These are phyloP conservation scores for Amaranthus tricolor DNA, from an alignment of 179 eudicot genomes.

Conservation along the genomic window DNA sequence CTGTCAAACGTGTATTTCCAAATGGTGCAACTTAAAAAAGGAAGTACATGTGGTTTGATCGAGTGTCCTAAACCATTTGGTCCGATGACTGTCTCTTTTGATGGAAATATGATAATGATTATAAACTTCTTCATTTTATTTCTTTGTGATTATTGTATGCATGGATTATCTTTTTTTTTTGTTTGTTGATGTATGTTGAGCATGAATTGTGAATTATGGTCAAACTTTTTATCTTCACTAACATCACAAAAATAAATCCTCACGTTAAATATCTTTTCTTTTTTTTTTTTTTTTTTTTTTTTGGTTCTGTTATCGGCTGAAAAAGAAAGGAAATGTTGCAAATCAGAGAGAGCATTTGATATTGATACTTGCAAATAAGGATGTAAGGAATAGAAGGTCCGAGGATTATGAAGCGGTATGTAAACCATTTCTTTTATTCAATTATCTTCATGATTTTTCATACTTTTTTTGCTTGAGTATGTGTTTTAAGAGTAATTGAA, in stretches of 20 bases:
- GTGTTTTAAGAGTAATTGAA: conserved; percentile 3
- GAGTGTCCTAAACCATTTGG: neutral
- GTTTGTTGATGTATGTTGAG: neutral
- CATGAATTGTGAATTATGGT: neutral
- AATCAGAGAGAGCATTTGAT: conserved; percentile 98
- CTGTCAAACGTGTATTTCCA: neutral
- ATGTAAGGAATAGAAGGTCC: conserved; percentile 52
- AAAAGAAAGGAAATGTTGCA: conserved; percentile 95
- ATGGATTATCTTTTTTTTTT: neutral
- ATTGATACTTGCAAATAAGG: conserved; percentile 92
- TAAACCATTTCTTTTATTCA: neutral
- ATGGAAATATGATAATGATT: neutral
- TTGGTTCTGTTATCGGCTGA: neutral
- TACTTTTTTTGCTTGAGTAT: conserved; percentile 15
- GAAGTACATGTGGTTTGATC: too few species aligned
- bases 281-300: conserved; percentile 6
- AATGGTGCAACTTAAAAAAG: neutral
- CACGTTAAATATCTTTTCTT: neutral
- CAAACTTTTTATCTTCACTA: neutral
- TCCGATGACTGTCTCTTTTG: neutral
- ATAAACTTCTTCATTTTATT: neutral
- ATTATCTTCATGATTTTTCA: neutral
- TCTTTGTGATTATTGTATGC: neutral
- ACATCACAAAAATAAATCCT: conserved; percentile 1
- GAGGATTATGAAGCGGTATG: conserved; percentile 60